Evolutionary conservation across 1,139 yeast species (phyloP).

Genomic region (Keqinozyma sinolaborantium): DNA sequence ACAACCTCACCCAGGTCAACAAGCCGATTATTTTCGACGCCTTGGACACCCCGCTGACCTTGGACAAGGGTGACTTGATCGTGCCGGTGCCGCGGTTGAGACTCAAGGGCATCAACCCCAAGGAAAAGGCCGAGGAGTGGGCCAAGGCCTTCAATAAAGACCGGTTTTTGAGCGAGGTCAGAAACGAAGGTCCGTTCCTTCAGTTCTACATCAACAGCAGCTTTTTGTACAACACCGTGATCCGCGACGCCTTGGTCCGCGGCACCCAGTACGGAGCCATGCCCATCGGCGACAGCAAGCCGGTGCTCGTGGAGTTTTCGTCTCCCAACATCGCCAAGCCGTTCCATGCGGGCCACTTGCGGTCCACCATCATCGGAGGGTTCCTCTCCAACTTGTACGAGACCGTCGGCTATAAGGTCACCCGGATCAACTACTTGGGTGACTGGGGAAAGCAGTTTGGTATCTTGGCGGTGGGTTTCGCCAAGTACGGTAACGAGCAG

Average conservation of each 20-base stretch:
- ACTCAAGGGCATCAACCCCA: slow-evolving; percentile 81
- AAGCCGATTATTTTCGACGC: slow-evolving; percentile 72
- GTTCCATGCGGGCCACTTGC: slow-evolving; percentile 98
- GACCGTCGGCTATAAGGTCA: slow-evolving; percentile 85
- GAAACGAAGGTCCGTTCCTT: slow-evolving; percentile 85
- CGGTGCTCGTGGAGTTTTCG: slow-evolving; percentile 80
- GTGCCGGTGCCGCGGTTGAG: slow-evolving; percentile 93
- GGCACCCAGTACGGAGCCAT: slow-evolving; percentile 65
- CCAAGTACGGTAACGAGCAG: slow-evolving; percentile 79
- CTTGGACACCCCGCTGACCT: slow-evolving; percentile 79
- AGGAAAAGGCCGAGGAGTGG: slow-evolving; percentile 83
- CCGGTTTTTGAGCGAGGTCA: slow-evolving; percentile 63
- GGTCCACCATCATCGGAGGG: slow-evolving; percentile 99
- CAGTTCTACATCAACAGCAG: slow-evolving; percentile 80
- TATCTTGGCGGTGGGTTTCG: slow-evolving; percentile 87
- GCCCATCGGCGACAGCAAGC: slow-evolving; percentile 74
- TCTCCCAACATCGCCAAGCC: slow-evolving; percentile 99
- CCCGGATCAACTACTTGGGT: slow-evolving; percentile 90
- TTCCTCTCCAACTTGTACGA: slow-evolving; percentile 88
- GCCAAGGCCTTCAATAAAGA: slow-evolving; percentile 67
- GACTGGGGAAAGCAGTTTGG: slow-evolving; percentile 99
- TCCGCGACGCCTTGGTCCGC: slow-evolving; percentile 68
- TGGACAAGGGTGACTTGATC: slow-evolving; percentile 90
- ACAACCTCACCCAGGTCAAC: slow-evolving; percentile 70
- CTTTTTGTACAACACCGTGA: slow-evolving; percentile 63